Base-by-base conservation (phyloP, 139 green algal genomes). In the Coccomyxa sp. region DNA sequence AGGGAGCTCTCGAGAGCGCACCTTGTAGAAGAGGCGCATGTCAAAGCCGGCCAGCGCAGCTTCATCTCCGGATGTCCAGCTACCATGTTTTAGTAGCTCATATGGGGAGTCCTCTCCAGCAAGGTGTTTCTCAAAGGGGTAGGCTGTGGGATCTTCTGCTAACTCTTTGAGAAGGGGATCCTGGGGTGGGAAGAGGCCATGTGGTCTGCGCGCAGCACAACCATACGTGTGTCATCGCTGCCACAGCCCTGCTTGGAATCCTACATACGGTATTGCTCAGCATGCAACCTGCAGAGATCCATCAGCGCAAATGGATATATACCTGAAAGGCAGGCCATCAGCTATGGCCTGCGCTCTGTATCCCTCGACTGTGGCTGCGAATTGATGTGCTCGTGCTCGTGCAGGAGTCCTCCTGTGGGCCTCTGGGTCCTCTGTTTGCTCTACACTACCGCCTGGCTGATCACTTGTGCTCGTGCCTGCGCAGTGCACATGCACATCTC, bases 121-220 rank as follows among this genome's bases (percentile, higher is more conserved):
- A 25, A 91, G 67, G 79, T 90, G 88, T 67, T 91, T 91, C 75
- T 91, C 88, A 83, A 91, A 91, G 32, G 88, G 68, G 45, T 86
- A 74, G 4, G 67, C 68, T 57, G 16, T 28, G 0, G 60, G 57
- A 18, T 60, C 25, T 0, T 45, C 10, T 1, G 66, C 60, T 30
- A 90, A n/a, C 11, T 80, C 38, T 13, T 1, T 31, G 28, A 86
- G 79, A 38, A 90, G 82, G 4, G 80, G 45, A 59, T 86, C 85
- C n/a, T 27, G 13, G 13, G 82, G 84, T 14, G 82, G 57, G 58
- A 85, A 87, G 31, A 82, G 77, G 21, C 67, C 81, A 58, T 77
- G 31, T 67, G 11, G 57, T 57, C 81, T 85, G 81, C 81, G 63
- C 11, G 25, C 25, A 51, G 38, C 38, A 51, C 7, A 51, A 11